Base-by-base conservation (phyloP, 495 filamentous ascomycete species). In the Penicillium robsamsonii region DNA sequence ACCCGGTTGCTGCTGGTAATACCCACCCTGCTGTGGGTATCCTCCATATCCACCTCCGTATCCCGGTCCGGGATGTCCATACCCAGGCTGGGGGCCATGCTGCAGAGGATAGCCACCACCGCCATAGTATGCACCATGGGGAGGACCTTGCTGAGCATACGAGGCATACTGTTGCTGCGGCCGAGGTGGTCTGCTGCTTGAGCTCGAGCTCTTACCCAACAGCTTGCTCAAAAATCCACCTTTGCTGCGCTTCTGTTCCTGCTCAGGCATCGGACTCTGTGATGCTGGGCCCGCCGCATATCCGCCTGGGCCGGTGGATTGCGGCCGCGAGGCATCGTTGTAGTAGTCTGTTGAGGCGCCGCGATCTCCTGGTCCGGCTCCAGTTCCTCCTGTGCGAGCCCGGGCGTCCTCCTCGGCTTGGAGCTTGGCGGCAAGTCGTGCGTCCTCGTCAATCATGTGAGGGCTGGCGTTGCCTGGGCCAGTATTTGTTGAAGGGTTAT, bases 391-490 rank as follows among this genome's bases (percentile, higher is more conserved):
- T 33, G 58, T 59, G 30, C 73, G 68, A 7, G 75, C 83, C 13
- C 84, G 81, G 0, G 83, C 86, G 58, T 95, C 79, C 72, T 95
- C 90, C 63, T 95, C 88, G 25, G 85, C 90, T 63, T 96, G 91
- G 13, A 96, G 77, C 58, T 86, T 82, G 18, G 87, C 82, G 9
- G 92, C 91, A 2, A 91, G 77, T 2, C 78, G 75, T 35, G 87
- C 91, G 68, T 96, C 91, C 30, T 85, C 84, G 50, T 85, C 84
- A 50, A 80, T 55, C 25, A 75, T 75, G 41, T 77, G 69, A 20
- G 64, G 45, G 25, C 60, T 66, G 40, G 56, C 55, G 37, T 53
- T 55, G 50, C 27, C 50, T 35, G 29, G 54, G 31, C 45, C 37
- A 35, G 42, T 55, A 35, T 55, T 62, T 51, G 55, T 41, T 18